Base-by-base conservation (phyloP, 2,329 filamentous ascomycete species). In the Penicillium sp. region DNA sequence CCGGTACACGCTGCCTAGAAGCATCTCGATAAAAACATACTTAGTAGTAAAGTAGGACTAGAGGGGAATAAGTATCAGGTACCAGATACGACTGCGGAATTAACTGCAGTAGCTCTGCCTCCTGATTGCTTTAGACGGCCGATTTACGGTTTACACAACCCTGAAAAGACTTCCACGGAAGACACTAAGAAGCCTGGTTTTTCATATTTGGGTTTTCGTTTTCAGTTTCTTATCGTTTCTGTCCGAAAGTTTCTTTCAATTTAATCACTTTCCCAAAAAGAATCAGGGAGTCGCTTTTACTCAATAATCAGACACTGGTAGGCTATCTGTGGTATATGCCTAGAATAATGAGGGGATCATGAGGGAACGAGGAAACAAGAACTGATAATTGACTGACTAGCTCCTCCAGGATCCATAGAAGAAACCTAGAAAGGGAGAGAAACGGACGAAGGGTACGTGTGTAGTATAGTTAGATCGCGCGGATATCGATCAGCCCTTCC, bases 401-500 rank as follows among this genome's bases (percentile, higher is more conserved):
- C 13, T 19, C 44, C 33, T 22, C 40, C 10, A 13, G 19, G 22
- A 10, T 12, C 30, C 30, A 4, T 44, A 22, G 40, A 22, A 44
- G 17, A 17, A 3, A 22, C 13, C 12, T 24, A 12, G 40, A 44
- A 44, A 19, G 19, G 30, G 49, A 53, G 9, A 17, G n/a, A 28
- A 24, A 24, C 7, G 30, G 26, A 37, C 26, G 35, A 38, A 40
- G 3, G 50, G 50, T 55, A 55, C 51, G 49, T 59, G 60, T 61
- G 53, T 56, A 61, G 53, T n/a, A 59, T 60, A 49, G 40, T 54
- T 37, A 63, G 53, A 40, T 53, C 53, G 60, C 38, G 57, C 37
- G 42, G 49, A 49, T 58, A 38, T 65, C 57, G 59, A 66, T 61
- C 60, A 65, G 47, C 44, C 58, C 51, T 56, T 59, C 24, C 61